Base-by-base conservation (phyloP, 345 rosid species). In the Populus alba region DNA sequence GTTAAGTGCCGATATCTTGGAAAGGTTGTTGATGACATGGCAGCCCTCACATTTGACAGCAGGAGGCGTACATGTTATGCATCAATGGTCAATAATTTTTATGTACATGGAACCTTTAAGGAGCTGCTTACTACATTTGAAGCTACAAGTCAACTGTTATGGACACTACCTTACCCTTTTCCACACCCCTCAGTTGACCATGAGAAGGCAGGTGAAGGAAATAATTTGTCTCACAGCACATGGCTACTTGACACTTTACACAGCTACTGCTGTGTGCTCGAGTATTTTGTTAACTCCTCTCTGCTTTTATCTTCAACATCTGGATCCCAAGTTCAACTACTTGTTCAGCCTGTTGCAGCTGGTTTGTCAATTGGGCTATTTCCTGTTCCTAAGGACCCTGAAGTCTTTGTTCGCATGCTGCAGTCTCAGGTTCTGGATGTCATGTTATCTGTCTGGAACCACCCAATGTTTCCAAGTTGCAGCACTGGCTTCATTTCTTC, bases 1-100 rank as follows among this genome's bases (percentile, higher is more conserved):
- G 96, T 95, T 37, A 95, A 95, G 87, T 92, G 99, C 73, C 89
- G 96, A 35, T 93, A 95, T 87, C 93, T 93, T 68, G 99, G 99
- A 74, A 93, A 91, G 83, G 88, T 93, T 71, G 98, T 93, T 78
- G 97, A 95, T 86, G 97, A 91, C 83, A 89, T 95, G 87, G 84
- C 86, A 29, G 84, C 91, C 68, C 84, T 95, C 75, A 87, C 91
- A 73, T 93, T 92, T 87, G 99, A 95, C 85, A 85, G 87, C 81
- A 90, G 93, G 80, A 86, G 97, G 66, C 90, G 91, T 72, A 91
- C 96, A 57, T 92, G 98, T 85, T 88, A 89, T 81, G 84, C 98
- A 66, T 83, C 90, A 83, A 95, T 95, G 94, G 87, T 95, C 63
- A 93, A 95, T 84, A 93, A 92, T 74, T 93, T 95, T 75, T 93